A percentile compares a stretch with the other conserved stretches of the same genome.
phyloP scores from a whole-genome alignment of 768 basidiomycete species.

The Hortiboletus campestris region DNA sequence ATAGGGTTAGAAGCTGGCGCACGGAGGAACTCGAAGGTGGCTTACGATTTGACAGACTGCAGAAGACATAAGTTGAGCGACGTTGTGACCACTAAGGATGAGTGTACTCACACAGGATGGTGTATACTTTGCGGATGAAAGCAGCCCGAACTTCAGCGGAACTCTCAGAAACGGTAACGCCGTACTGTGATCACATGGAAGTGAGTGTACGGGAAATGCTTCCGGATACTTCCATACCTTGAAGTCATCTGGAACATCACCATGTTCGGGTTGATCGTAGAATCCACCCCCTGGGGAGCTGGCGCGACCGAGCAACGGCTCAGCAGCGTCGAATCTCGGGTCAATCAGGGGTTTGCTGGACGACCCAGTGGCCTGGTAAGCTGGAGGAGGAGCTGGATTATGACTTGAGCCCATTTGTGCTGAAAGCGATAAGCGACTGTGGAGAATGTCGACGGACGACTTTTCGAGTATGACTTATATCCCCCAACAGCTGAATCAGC shows the following conservation, averaged over 20 bases:
- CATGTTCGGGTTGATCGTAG: slow-evolving; percentile 70
- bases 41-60: slow-evolving; percentile 73
- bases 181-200: slow-evolving; percentile 51
- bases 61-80: slow-evolving; percentile 4
- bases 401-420: slow-evolving; percentile 52
- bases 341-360: slow-evolving; percentile 35
- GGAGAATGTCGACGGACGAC: slow-evolving; percentile 5
- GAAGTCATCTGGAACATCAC: slow-evolving; percentile 90
- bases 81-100: neutral
- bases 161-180: slow-evolving; percentile 75
- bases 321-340: slow-evolving; percentile 37
- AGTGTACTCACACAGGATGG: slow-evolving; percentile 71
- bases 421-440: slow-evolving; percentile 16
- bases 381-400: slow-evolving; percentile 61
- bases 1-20: neutral
- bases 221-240: slow-evolving; percentile 52
- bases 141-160: slow-evolving; percentile 75
- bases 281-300: slow-evolving; percentile 49
- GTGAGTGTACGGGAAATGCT: slow-evolving; percentile 5
- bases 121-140: slow-evolving; percentile 90
- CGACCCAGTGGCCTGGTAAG: slow-evolving; percentile 47
- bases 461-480: slow-evolving; percentile 16
- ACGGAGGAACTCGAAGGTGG: neutral
- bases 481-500: slow-evolving; percentile 24
- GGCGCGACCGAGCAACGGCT: slow-evolving; percentile 58